These are phyloP conservation scores for Mucor mucedo DNA, from an alignment of 371 early-diverging fungal species.

Conservation along the genomic window DNA sequence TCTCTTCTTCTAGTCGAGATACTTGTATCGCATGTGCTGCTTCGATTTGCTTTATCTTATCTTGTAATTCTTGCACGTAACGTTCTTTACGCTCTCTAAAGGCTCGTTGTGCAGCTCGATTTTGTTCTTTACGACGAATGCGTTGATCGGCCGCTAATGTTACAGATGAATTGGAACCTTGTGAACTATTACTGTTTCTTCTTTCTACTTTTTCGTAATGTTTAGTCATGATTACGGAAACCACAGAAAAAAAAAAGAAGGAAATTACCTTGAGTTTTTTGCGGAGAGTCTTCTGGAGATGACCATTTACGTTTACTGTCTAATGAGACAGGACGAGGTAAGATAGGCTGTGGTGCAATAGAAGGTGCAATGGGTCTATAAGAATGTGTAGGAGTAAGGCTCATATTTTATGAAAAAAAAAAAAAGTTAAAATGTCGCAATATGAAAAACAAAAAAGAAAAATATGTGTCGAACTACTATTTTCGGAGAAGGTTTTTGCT, in stretches of 20 bases:
- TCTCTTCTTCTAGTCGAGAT: slow-evolving; percentile 37
- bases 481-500: too few species aligned
- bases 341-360: slow-evolving; percentile 10
- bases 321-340: slow-evolving; percentile 18
- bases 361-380: slow-evolving; percentile 34
- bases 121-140: slow-evolving; percentile 77
- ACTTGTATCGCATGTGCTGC: slow-evolving; percentile 45
- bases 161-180: slow-evolving; percentile 3
- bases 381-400: background rate
- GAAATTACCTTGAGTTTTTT: background rate
- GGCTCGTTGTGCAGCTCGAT: slow-evolving; percentile 79
- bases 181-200: slow-evolving; percentile 15
- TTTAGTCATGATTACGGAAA: background rate
- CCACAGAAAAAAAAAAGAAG: too few species aligned
- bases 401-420: background rate
- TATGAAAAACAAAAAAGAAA: slow-evolving; percentile 1
- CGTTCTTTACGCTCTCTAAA: slow-evolving; percentile 78
- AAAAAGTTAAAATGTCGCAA: slow-evolving; percentile 5
- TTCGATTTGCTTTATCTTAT: slow-evolving; percentile 65
- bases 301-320: slow-evolving; percentile 23
- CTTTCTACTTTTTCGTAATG: background rate
- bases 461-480: too few species aligned
- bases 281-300: background rate
- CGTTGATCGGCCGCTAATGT: slow-evolving; percentile 33
- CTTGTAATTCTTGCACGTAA: slow-evolving; percentile 71